Evolutionary conservation across 2,329 filamentous ascomycete species (phyloP).

Genomic region (Drechslerella coelobrocha): DNA sequence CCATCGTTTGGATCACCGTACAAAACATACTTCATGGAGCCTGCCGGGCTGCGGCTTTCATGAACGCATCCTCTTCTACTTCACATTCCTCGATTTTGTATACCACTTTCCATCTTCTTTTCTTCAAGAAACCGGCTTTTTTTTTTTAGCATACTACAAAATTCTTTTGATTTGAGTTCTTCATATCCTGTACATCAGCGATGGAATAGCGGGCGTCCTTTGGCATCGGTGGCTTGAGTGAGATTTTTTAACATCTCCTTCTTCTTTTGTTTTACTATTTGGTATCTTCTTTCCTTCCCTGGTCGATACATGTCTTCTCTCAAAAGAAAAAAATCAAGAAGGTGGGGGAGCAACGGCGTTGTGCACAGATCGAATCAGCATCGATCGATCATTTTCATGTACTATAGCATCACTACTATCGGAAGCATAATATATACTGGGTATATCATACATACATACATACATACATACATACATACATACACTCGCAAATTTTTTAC

Average conservation of each 20-base stretch:
- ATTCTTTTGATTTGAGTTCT: slow-evolving; percentile 4
- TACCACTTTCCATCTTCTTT: not conserved
- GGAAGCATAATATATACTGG: too few relatives aligned
- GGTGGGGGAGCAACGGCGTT: too few relatives aligned
- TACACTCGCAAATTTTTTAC: too few relatives aligned
- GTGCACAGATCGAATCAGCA: not conserved
- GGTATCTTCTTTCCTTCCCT: not conserved
- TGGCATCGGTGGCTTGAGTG: slow-evolving; percentile 9
- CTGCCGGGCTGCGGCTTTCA: not conserved
- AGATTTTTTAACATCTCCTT: slow-evolving; percentile 7
- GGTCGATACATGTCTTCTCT: too few relatives aligned
- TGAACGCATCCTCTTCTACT: not conserved
- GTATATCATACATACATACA: too few relatives aligned
- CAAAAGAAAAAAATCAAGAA: too few relatives aligned
- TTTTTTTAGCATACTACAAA: slow-evolving; percentile 3
- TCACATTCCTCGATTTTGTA: not conserved
- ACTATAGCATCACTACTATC: not conserved
- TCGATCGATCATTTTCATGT: too few relatives aligned
- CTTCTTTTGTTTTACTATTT: slow-evolving; percentile 4
- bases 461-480: too few relatives aligned
- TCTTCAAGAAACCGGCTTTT: not conserved
- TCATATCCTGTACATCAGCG: slow-evolving; percentile 26
- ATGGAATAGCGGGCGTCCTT: slow-evolving; percentile 31
- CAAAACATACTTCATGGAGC: not conserved
- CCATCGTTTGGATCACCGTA: not conserved